Evolutionary conservation across 495 filamentous ascomycete species (phyloP).

Genomic region (Neurospora sp.): DNA sequence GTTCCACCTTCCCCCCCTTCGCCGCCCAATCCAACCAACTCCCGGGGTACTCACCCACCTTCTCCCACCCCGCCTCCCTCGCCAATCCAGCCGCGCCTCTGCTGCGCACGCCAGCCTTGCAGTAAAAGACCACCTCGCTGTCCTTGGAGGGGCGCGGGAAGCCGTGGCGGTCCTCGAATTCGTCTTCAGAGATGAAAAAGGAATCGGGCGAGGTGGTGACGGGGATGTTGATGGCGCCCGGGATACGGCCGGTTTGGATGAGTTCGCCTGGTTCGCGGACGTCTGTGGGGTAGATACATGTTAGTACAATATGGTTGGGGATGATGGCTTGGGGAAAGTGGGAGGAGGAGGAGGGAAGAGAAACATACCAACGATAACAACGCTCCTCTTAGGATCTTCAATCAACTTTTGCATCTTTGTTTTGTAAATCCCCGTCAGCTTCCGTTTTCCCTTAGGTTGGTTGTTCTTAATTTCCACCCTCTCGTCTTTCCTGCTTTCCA

Average conservation of each 20-base stretch:
- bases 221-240: slow-evolving; percentile 69
- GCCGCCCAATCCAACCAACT: slow-evolving; percentile 85
- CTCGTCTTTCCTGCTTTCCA: background rate
- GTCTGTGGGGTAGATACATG: slow-evolving; percentile 37
- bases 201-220: slow-evolving; percentile 67
- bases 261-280: slow-evolving; percentile 82
- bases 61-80: slow-evolving; percentile 60
- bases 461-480: too few relatives aligned
- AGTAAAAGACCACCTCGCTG: slow-evolving; percentile 74
- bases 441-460: too few relatives aligned
- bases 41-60: slow-evolving; percentile 71
- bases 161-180: slow-evolving; percentile 69
- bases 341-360: background rate
- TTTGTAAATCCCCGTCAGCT: background rate
- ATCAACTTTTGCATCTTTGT: slow-evolving; percentile 14
- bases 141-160: slow-evolving; percentile 49
- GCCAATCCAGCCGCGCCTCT: slow-evolving; percentile 74
- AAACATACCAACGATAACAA: slow-evolving; percentile 18
- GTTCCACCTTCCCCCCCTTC: slow-evolving; percentile 53
- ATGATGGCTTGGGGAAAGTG: too few relatives aligned
- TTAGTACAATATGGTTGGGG: background rate
- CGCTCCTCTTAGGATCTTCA: slow-evolving; percentile 1
- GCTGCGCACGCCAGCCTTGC: slow-evolving; percentile 80
- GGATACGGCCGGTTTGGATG: slow-evolving; percentile 58
- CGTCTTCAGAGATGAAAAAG: slow-evolving; percentile 58